These are phyloP conservation scores for Hortiboletus campestris DNA, from an alignment of 768 basidiomycete species.

Conservation along the genomic window DNA sequence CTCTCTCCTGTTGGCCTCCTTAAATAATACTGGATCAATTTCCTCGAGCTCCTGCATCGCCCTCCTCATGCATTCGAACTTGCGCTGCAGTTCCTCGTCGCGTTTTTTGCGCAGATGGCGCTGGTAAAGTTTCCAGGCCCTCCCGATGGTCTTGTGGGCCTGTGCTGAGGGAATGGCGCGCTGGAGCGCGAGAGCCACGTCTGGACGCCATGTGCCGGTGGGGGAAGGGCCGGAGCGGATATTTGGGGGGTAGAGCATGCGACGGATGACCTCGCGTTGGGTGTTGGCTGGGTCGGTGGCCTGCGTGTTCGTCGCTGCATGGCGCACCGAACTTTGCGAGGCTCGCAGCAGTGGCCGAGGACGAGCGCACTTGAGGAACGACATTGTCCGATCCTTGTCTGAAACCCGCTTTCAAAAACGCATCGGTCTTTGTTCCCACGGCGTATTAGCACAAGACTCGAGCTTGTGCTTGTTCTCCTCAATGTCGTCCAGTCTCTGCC, in stretches of 20 bases:
- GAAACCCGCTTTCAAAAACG: background rate
- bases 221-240: slow-evolving; percentile 69
- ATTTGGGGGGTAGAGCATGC: slow-evolving; percentile 77
- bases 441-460: no score
- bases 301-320: slow-evolving; percentile 38
- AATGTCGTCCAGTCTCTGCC: slow-evolving; percentile 27
- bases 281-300: slow-evolving; percentile 44
- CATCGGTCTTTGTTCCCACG: slow-evolving; percentile 24
- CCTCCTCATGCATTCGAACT: slow-evolving; percentile 75
- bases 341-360: slow-evolving; percentile 27
- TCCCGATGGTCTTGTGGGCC: slow-evolving; percentile 88
- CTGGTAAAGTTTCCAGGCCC: slow-evolving; percentile 83
- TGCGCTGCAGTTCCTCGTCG: slow-evolving; percentile 66
- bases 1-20: slow-evolving; percentile 70
- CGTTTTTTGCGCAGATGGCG: slow-evolving; percentile 71
- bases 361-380: slow-evolving; percentile 33
- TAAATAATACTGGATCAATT: slow-evolving; percentile 51
- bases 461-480: background rate
- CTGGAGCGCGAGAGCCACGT: slow-evolving; percentile 73
- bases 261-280: slow-evolving; percentile 70
- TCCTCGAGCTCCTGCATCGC: slow-evolving; percentile 81
- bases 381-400: no score
- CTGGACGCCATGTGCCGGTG: slow-evolving; percentile 80
- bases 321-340: slow-evolving; percentile 37
- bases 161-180: slow-evolving; percentile 85